Percentiles rank a stretch among this genome's conserved stretches.
Evolutionary conservation across 192 early-diverging fungal genomes (phyloP).

Genomic region (Coemansia sp.): DNA sequence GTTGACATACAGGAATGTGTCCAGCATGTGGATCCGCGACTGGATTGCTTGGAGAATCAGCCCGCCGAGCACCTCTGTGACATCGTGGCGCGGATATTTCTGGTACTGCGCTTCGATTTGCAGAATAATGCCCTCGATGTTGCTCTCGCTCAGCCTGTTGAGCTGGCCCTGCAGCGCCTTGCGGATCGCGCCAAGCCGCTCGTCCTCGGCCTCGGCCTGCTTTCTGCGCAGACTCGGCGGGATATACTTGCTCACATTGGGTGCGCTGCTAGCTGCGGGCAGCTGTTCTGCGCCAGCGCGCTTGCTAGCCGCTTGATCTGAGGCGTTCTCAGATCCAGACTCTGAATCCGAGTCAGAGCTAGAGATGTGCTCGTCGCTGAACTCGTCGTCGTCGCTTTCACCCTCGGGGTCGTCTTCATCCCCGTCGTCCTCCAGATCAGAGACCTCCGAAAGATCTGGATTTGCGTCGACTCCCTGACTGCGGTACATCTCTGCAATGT

Average conservation of each 20-base stretch:
- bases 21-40: conserved; percentile 81
- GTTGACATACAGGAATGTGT: conserved; percentile 87
- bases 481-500: conserved; percentile 45
- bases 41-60: conserved; percentile 74
- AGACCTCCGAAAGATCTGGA: conserved; percentile 11
- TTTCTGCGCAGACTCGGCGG: conserved; percentile 81
- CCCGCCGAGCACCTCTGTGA: conserved; percentile 79
- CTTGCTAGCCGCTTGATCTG: background rate
- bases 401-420: conserved; percentile 7
- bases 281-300: background rate
- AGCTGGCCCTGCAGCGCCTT: conserved; percentile 81
- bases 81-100: conserved; percentile 61
- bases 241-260: conserved; percentile 66
- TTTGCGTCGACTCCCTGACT: conserved; percentile 28
- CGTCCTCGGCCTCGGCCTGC: conserved; percentile 59
- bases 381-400: conserved; percentile 7
- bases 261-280: background rate
- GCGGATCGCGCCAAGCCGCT: conserved; percentile 69
- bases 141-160: conserved; percentile 85
- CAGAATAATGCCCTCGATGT: conserved; percentile 82
- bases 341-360: background rate
- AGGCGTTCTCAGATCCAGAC: conserved; percentile 6
- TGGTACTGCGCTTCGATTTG: conserved; percentile 78
- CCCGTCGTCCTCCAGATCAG: conserved; percentile 6
- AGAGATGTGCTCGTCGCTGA: background rate